Evolutionary conservation across 2,329 filamentous ascomycete genomes (phyloP), one percentile per base, ranked within the genome.

Genomic region (Calonectria fujianensis): DNA sequence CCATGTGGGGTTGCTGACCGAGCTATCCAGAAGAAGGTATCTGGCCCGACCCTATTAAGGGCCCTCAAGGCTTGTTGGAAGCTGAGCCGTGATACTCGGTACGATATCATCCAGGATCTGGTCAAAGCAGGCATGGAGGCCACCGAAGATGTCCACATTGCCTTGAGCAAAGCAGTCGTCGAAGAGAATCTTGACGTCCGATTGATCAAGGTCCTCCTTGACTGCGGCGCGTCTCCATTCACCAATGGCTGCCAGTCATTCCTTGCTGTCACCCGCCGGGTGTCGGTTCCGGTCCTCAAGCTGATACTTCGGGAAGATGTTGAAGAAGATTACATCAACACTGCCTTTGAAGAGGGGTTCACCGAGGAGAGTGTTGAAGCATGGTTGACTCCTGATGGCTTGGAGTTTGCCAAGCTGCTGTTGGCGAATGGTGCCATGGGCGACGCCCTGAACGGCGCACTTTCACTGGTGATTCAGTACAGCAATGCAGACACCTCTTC

Each of bases 11-110:
- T 73, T 39, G 61, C 78, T 82, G 69, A 79, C 57, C 39, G 70
- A 61, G 67, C 37, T 67, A 11, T 27, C 41, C 81, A 90, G 83
- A 88, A 86, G 78, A 87, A 83, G 73, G 88, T 88, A 0, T 88
- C 87, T 0, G 85, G 85, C 4, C 83, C 85, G 2, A 91, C 90
- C 0, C 81, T 92, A 65, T 84, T 87, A 4, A 84, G 87, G 11
- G 87, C 89, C 0, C 83, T 92, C n/a, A 89, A 91, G 76, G 88
- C 89, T 0, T 88, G 86, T 74, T 90, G 89, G 88, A 87, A 86
- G 52, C 82, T 92, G 14, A 87, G 85, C 59, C 85, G 85, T 29
- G 88, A 89, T 24, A 87, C 84, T 10, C 85, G 90, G 29, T 87
- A 88, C 72, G 85, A 85, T 9, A 84, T 91, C 18, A 83, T 90